phyloP scores from a whole-genome alignment of 257 asterid species.

The Penstemon barbatus region DNA sequence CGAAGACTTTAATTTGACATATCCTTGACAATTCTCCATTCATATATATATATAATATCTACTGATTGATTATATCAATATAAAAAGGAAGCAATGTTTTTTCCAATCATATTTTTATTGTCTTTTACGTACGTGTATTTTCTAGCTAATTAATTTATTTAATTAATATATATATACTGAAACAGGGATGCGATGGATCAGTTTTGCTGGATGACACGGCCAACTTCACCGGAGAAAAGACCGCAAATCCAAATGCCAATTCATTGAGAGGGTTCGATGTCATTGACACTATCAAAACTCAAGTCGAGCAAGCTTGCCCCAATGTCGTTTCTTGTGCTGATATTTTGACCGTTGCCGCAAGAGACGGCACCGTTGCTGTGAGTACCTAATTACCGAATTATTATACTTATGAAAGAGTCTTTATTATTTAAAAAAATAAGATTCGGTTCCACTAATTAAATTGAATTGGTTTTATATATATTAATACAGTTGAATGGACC shows the following conservation, averaged over 20 bases:
- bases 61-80: background rate
- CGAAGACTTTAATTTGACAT: background rate
- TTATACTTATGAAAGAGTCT: too few species aligned
- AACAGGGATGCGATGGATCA: conserved; percentile 83
- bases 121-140: too few species aligned
- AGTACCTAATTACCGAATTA: conserved; percentile 19
- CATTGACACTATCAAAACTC: conserved; percentile 66
- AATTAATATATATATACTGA: background rate
- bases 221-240: conserved; percentile 65
- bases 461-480: background rate
- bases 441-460: too few species aligned
- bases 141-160: background rate
- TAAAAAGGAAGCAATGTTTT: background rate
- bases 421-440: too few species aligned
- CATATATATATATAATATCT: background rate
- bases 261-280: conserved; percentile 71
- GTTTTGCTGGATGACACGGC: conserved; percentile 65
- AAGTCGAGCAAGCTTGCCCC: conserved; percentile 50
- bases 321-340: conserved; percentile 77
- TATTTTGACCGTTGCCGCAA: conserved; percentile 65
- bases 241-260: conserved; percentile 60
- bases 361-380: conserved; percentile 66
- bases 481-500: conserved; percentile 53
- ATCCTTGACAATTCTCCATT: too few species aligned
- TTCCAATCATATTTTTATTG: too few species aligned